Evolutionary conservation across 208 protist species (phyloP).

Genomic region (Tetramitus jugosus): DNA sequence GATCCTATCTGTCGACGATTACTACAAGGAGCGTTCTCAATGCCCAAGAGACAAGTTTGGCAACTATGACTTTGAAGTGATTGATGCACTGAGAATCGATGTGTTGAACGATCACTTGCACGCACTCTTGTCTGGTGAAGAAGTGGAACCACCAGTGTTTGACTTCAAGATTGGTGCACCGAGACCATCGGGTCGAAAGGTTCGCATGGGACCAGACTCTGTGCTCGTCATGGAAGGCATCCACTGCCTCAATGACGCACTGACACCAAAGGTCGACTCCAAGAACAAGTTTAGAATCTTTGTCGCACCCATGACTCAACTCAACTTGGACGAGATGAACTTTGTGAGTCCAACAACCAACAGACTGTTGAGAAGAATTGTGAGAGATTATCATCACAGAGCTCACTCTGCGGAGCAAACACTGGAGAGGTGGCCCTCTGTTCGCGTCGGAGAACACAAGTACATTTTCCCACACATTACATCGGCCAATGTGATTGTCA

Average conservation of each 20-base stretch:
- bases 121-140: constrained; percentile 36
- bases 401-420: constrained; percentile 32
- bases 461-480: constrained; percentile 40
- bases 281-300: constrained; percentile 48
- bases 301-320: constrained; percentile 42
- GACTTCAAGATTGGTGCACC: constrained; percentile 38
- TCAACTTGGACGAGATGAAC: constrained; percentile 48
- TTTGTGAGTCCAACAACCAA: constrained; percentile 29
- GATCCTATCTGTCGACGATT: constrained; percentile 44
- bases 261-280: constrained; percentile 34
- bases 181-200: neutral
- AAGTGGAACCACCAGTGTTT: constrained; percentile 39
- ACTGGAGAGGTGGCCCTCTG: constrained; percentile 31
- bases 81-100: constrained; percentile 42
- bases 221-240: constrained; percentile 52
- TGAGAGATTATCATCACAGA: constrained; percentile 44
- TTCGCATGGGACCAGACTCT: constrained; percentile 28
- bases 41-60: constrained; percentile 39
- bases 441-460: constrained; percentile 37
- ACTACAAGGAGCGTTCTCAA: constrained; percentile 33
- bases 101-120: constrained; percentile 43
- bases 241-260: constrained; percentile 37
- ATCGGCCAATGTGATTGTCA: constrained; percentile 38
- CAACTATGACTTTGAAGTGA: constrained; percentile 47
- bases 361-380: constrained; percentile 42